Percentiles rank a stretch among this genome's conserved stretches.
These are phyloP conservation scores for Gnetum montanum DNA, from an alignment of 75 land plant genomes.

Conservation along the genomic window DNA sequence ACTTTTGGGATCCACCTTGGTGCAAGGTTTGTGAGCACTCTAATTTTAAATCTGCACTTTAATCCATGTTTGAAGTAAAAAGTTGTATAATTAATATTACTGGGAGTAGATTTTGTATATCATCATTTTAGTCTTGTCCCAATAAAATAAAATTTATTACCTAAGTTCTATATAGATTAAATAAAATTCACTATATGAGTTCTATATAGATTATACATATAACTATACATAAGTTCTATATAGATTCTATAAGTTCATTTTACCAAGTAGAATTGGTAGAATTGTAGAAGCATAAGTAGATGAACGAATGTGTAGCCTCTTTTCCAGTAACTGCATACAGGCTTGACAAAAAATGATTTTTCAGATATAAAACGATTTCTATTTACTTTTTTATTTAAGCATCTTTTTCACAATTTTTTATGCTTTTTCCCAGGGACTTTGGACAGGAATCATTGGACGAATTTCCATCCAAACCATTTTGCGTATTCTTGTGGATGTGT, in stretches of 20 bases:
- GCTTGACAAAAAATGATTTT: not conserved
- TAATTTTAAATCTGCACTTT: not conserved
- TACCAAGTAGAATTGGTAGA: not conserved
- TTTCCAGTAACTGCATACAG: too few relatives aligned
- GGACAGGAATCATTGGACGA: constrained; percentile 71
- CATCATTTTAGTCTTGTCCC: too few relatives aligned
- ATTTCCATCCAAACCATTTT: constrained; percentile 30
- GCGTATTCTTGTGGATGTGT: constrained; percentile 18
- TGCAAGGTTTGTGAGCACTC: constrained; percentile 28
- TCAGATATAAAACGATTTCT: not conserved
- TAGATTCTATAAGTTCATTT: too few relatives aligned
- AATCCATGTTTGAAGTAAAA: not conserved
- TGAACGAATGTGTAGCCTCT: too few relatives aligned
- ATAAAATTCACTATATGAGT: too few relatives aligned
- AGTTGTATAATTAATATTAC: too few relatives aligned
- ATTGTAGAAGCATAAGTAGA: too few relatives aligned
- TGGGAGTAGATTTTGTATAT: too few relatives aligned
- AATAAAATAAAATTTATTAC: too few relatives aligned
- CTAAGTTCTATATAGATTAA: too few relatives aligned
- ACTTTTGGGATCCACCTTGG: constrained; percentile 55
- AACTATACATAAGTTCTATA: too few relatives aligned
- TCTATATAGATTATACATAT: not conserved
- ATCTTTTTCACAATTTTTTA: not conserved
- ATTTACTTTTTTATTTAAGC: not conserved
- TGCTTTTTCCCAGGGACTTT: constrained; percentile 48